phyloP scores from a whole-genome alignment of 768 basidiomycete genomes.

The Butyriboletus loyo region DNA sequence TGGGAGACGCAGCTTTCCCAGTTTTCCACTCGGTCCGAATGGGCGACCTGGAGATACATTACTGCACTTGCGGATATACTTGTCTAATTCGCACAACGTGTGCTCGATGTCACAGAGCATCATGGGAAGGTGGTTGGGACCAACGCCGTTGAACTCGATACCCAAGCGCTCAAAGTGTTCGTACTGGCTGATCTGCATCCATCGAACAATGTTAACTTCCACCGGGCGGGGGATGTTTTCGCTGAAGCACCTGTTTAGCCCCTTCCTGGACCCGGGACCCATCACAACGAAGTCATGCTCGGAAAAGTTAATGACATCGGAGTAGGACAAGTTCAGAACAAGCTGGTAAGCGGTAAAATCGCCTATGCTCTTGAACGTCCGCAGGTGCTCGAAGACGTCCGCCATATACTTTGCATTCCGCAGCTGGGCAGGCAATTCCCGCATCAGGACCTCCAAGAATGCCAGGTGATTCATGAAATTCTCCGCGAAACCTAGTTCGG shows the following conservation, averaged over 20 bases:
- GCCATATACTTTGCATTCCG: conserved; percentile 50
- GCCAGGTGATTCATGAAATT: conserved; percentile 61
- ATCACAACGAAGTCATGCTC: conserved; percentile 67
- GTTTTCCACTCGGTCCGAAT: conserved; percentile 33
- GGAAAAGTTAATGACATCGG: conserved; percentile 55
- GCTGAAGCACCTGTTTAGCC: conserved; percentile 69
- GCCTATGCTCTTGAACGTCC: conserved; percentile 68
- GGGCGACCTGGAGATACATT: conserved; percentile 32
- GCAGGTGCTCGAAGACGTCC: conserved; percentile 60
- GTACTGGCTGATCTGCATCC: conserved; percentile 57
- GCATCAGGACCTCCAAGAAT: conserved; percentile 60
- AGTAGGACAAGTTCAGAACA: conserved; percentile 57
- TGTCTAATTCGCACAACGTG: conserved; percentile 74
- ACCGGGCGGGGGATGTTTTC: conserved; percentile 37
- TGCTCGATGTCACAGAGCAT: conserved; percentile 75
- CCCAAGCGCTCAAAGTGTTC: conserved; percentile 61
- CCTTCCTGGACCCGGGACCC: conserved; percentile 64
- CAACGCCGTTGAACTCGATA: conserved; percentile 49
- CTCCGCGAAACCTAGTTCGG: conserved; percentile 46
- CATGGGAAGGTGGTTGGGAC: conserved; percentile 48
- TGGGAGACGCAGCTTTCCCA: conserved; percentile 38
- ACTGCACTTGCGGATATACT: conserved; percentile 55
- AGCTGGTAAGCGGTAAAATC: conserved; percentile 72
- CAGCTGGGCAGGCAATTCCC: conserved; percentile 50
- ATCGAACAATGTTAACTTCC: conserved; percentile 60